Evolutionary conservation across 176 grass and related monocot genomes (phyloP).

Genomic region (Carex cristatella): DNA sequence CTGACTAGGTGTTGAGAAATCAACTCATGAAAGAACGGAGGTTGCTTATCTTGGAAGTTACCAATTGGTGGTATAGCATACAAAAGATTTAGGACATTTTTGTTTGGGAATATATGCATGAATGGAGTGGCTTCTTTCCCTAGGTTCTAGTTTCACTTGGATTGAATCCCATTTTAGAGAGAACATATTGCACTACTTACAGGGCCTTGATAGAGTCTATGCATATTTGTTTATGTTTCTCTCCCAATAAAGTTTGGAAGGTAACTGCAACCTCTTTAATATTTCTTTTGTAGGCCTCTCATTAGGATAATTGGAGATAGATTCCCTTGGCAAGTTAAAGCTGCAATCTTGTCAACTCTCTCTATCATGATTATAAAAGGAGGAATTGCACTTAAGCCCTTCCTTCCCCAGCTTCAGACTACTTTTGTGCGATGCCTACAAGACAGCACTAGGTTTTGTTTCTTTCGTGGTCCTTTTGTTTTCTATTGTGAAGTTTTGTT

Average conservation of each 20-base stretch:
- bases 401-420: conserved; percentile 96
- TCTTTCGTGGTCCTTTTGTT: conserved; percentile 8
- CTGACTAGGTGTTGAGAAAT: not conserved
- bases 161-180: not conserved
- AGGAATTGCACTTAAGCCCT: conserved; percentile 89
- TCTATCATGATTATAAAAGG: conserved; percentile 95
- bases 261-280: conserved; percentile 17
- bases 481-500: not conserved
- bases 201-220: not conserved
- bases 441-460: conserved; percentile 64
- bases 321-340: conserved; percentile 99
- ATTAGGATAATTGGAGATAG: conserved; percentile 92
- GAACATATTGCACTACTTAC: not conserved
- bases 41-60: not conserved
- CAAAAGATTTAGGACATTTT: not conserved
- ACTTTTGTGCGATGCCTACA: conserved; percentile 92
- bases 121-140: not conserved
- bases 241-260: not conserved
- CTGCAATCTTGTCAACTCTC: conserved; percentile 85
- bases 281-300: conserved; percentile 54
- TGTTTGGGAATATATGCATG: not conserved
- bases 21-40: not conserved
- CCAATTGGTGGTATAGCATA: not conserved
- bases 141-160: not conserved
- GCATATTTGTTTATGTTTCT: conserved; percentile 2